Conservation (phyloP, 306 rosid genomes). For the Vigna nakashimae region DNA sequence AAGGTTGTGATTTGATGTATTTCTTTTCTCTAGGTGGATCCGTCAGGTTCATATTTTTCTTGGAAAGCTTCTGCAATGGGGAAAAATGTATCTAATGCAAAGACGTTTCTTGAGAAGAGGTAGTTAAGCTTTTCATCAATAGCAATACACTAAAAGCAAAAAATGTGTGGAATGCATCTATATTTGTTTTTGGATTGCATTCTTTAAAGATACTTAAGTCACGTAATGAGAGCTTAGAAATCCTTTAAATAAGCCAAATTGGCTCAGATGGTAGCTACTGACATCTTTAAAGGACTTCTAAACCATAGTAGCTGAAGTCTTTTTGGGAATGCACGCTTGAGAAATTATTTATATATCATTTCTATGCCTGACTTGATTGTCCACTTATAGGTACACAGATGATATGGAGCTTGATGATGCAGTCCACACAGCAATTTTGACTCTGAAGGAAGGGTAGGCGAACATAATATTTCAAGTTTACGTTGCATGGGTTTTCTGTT, state of each 20-base stretch:
- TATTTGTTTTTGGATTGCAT: not conserved
- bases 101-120: constrained; percentile 99
- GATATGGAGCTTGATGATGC: constrained; percentile 99
- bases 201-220: not conserved
- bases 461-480: constrained; percentile 33
- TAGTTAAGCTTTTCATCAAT: constrained; percentile 50
- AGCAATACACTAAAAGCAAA: constrained; percentile 3
- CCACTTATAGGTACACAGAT: constrained; percentile 75
- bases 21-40: constrained; percentile 78
- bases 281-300: not conserved
- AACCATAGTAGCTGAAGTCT: not conserved
- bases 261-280: not conserved
- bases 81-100: constrained; percentile 94
- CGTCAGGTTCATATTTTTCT: constrained; percentile 96
- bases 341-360: not conserved
- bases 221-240: not conserved
- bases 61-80: constrained; percentile 99
- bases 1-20: constrained; percentile 30
- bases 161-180: constrained; percentile 6
- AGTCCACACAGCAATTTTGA: constrained; percentile 93
- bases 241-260: not conserved
- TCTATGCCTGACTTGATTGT: constrained; percentile 31
- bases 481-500: too few species aligned
- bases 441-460: constrained; percentile 93
- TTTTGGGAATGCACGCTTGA: not conserved